These are phyloP conservation scores for Daldinia sp. DNA, from an alignment of 2,329 filamentous ascomycete genomes.

Conservation along the genomic window DNA sequence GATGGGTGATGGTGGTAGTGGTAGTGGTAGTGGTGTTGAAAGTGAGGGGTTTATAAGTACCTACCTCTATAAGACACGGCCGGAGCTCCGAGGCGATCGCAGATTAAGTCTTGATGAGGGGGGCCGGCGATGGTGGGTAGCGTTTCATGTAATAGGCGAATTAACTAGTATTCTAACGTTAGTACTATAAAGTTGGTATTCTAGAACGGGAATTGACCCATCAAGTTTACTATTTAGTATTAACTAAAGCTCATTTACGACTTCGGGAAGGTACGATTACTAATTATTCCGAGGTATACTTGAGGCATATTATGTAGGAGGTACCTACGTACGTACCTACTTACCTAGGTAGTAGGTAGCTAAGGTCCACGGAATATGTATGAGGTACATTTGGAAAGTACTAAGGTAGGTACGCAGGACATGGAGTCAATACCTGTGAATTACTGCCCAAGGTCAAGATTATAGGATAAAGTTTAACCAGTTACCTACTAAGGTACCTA, in stretches of 20 bases:
- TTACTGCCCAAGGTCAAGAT: too few relatives aligned
- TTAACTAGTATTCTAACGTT: too few relatives aligned
- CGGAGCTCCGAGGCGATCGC: not conserved
- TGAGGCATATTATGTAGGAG: not conserved
- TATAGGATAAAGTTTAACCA: not conserved
- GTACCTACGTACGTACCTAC: too few relatives aligned
- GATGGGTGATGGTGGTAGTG: not conserved
- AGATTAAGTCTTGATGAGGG: not conserved
- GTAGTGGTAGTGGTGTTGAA: not conserved
- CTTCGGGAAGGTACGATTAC: not conserved
- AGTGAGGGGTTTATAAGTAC: slow-evolving; percentile 11
- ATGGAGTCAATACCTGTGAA: too few relatives aligned
- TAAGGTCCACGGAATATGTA: not conserved
- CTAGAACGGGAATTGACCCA: not conserved
- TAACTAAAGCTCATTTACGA: not conserved
- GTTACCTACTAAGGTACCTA: too few relatives aligned
- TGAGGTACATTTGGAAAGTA: not conserved
- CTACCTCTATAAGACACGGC: not conserved
- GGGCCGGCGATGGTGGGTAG: not conserved
- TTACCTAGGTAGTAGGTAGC: too few relatives aligned
- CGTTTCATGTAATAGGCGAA: not conserved
- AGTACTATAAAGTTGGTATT: too few relatives aligned
- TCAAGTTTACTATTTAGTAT: not conserved
- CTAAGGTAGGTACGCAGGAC: too few relatives aligned
- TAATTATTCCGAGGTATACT: not conserved